Base-by-base conservation (phyloP, 2,329 filamentous ascomycete genomes). In the Penicillium sp. region DNA sequence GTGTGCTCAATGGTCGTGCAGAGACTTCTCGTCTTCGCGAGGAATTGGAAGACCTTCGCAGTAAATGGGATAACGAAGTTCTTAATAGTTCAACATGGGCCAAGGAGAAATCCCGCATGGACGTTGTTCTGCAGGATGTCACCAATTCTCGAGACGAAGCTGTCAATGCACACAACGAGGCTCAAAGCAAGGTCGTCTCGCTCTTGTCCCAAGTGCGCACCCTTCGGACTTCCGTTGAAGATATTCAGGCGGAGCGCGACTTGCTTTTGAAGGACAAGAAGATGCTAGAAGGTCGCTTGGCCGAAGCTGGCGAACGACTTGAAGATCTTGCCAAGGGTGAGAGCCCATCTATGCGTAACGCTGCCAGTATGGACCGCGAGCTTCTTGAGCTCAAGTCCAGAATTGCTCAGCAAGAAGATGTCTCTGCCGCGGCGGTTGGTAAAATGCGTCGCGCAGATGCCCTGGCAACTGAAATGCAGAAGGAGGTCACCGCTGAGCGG, bases 31-130 rank as follows among this genome's bases (percentile, higher is more conserved):
- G 91, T 41, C 81, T 99, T 49, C 88, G 93, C n/a, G 93, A 97
- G 70, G 94, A 99, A 74, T 85, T 97, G 23, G 94, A 99, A 65
- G 91, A 96, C 66, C 82, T 97, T 55, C 86, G 94, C 61, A 91
- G 87, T 63, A 97, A 97, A 76, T 97, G 94, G 93, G 94, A 99
- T 67, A 91, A 97, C 65, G 93, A 99, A 75, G 91, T 97, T 10
- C 84, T 97, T 64, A 97, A 97, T 76, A 96, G 91, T 74, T 96
- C 91, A 14, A 96, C 93, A 0, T 97, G 94, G 92, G 92, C 92
- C 11, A 99, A 99, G 78, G 93, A 99, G 76, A 97, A 97, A 79
- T 84, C 91, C 14, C 87, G 93, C 14, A 81, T 99, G 38, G 93
- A 97, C 71, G 85, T 91, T 56, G 95, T 91, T 5, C 80, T 99